phyloP scores from a whole-genome alignment of 352 stramenopile species.

The Phytophthora chlamydospora region DNA sequence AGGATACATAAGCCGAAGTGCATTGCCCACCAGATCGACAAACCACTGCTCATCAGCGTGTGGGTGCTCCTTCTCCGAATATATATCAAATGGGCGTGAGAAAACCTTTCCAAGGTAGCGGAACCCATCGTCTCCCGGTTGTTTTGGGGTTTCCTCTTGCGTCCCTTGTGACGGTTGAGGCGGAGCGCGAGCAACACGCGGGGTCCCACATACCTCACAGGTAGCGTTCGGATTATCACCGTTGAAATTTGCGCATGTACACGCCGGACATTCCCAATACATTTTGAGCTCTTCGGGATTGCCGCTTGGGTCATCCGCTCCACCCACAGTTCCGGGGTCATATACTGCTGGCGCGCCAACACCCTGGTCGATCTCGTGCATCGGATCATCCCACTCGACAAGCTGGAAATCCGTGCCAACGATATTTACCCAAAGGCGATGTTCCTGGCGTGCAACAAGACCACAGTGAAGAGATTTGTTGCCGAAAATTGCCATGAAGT shows the following conservation, averaged over 20 bases:
- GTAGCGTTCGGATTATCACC: slow-evolving; percentile 77
- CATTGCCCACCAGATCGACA: slow-evolving; percentile 67
- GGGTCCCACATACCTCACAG: slow-evolving; percentile 81
- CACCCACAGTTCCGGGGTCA: slow-evolving; percentile 22
- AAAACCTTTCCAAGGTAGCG: slow-evolving; percentile 64
- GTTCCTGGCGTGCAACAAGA: slow-evolving; percentile 83
- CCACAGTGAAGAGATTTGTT: slow-evolving; percentile 89
- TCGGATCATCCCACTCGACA: slow-evolving; percentile 89
- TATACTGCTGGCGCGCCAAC: slow-evolving; percentile 71
- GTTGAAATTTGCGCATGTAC: slow-evolving; percentile 89
- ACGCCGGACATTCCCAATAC: slow-evolving; percentile 89
- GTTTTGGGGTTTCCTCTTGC: slow-evolving; percentile 32
- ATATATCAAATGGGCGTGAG: slow-evolving; percentile 80
- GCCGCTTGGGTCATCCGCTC: slow-evolving; percentile 12
- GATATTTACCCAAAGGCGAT: slow-evolving; percentile 90
- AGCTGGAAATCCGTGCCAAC: slow-evolving; percentile 88
- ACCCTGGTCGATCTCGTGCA: slow-evolving; percentile 77
- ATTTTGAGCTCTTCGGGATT: slow-evolving; percentile 74
- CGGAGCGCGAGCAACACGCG: slow-evolving; percentile 36
- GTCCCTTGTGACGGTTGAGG: slow-evolving; percentile 19
- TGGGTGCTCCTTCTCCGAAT: slow-evolving; percentile 77
- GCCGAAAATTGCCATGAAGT: slow-evolving; percentile 87
- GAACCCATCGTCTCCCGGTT: slow-evolving; percentile 52
- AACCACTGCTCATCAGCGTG: slow-evolving; percentile 75
- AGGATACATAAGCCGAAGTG: slow-evolving; percentile 72